Evolutionary conservation across 768 basidiomycete species (phyloP), one percentile per base, ranked within the genome.

Genomic region (Agaricus sinodeliciosus): DNA sequence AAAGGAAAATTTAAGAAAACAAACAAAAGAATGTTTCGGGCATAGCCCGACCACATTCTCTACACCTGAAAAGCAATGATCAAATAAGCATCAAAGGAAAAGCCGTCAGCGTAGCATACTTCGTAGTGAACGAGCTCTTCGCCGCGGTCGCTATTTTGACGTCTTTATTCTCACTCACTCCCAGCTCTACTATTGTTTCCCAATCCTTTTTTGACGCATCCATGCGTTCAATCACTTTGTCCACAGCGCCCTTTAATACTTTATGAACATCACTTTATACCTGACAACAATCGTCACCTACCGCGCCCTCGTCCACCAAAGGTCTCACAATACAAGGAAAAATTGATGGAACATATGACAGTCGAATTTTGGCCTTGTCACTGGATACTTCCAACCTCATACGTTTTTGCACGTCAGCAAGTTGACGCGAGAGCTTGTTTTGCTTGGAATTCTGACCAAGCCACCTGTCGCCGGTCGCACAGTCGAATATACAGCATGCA

Each of bases 391-490:
- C 89, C 54, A 98, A 77, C 2, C 96, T 85, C 96, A 98, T 96
- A 45, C 87, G 86, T 41, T 91, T 87, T 67, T 98, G 95, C 9
- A 97, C 84, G 55, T 99, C 96, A 35, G 79, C 79, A 15, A 99
- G 74, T 57, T 88, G 85, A 35, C 94, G 79, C 50, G 65, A 73
- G 0, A 97, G 77, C 62, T 95, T 96, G 58, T 62, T 76, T 66
- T 90, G 87, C 62, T 94, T 95, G 53, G 96, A 98, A 67, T 98
- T 98, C 64, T 98, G 93, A 8, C 95, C 95, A 11, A 99, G 83
- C 92, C 93, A 99, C 62, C 94, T 97, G 60, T 3, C 4, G 96
- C 88, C 2, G 96, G 96, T 15, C 83, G 79, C 31, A 99, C 84
- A 0, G 92, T 86, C 0, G 95, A 98, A 54, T 85, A 82, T 4